Conservation (phyloP, 106 monocot genomes). For the Posidonia australis region DNA sequence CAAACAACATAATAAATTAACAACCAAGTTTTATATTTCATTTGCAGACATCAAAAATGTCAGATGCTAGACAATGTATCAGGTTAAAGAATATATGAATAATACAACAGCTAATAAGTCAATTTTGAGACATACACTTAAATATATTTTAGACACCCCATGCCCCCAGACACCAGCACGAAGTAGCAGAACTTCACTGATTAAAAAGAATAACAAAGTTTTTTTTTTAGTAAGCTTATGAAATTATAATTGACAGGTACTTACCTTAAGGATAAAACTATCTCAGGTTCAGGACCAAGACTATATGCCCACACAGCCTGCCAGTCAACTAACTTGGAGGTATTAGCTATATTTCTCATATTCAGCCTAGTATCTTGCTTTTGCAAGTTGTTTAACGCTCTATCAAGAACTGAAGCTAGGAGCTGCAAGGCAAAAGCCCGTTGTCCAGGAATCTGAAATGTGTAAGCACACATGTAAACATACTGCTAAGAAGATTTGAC, state of each 20-base stretch:
- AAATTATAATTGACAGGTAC: background rate
- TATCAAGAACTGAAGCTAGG: slow-evolving; percentile 56
- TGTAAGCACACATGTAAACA: background rate
- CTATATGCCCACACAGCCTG: slow-evolving; percentile 94
- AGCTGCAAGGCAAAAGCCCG: slow-evolving; percentile 70
- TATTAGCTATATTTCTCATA: slow-evolving; percentile 6
- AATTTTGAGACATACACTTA: too few relatives aligned
- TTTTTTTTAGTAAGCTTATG: too few relatives aligned
- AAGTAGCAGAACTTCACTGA: too few relatives aligned
- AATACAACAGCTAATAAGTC: background rate
- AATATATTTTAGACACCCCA: too few relatives aligned
- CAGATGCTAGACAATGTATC: background rate
- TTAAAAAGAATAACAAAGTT: too few relatives aligned
- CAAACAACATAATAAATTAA: too few relatives aligned
- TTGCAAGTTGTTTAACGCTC: slow-evolving; percentile 48
- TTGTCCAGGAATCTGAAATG: slow-evolving; percentile 77
- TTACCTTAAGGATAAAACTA: slow-evolving; percentile 74
- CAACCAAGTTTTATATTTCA: background rate
- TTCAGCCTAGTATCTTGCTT: slow-evolving; percentile 18
- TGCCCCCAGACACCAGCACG: too few relatives aligned
- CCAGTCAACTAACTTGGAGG: slow-evolving; percentile 49
- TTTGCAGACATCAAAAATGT: background rate
- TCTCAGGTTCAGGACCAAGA: slow-evolving; percentile 91
- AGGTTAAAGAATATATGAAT: background rate
- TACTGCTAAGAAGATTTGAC: background rate